phyloP scores from a whole-genome alignment of 768 basidiomycete genomes.

The Boletus subcaerulescens region DNA sequence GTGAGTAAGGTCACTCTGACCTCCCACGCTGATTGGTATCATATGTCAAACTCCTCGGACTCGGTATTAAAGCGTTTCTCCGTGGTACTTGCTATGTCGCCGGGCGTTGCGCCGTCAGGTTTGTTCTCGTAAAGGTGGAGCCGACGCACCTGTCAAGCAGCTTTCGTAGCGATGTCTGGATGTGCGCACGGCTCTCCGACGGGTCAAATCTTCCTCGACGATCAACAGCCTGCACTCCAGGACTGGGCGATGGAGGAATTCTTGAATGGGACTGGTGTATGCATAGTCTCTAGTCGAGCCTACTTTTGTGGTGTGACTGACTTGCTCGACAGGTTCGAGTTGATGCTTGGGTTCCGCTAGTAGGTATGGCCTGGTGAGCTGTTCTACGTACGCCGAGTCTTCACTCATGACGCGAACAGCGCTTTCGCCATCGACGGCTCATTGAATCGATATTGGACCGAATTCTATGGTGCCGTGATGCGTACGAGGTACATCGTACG shows the following conservation, averaged over 20 bases:
- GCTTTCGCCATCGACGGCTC: slow-evolving; percentile 57
- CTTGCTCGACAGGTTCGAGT: neutral
- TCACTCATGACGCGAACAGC: neutral
- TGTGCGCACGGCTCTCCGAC: slow-evolving; percentile 32
- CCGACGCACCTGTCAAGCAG: neutral
- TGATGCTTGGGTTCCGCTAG: neutral
- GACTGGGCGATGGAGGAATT: neutral
- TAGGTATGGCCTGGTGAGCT: slow-evolving; percentile 3
- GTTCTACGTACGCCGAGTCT: slow-evolving; percentile 8
- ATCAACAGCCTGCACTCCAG: neutral
- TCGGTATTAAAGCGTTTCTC: slow-evolving; percentile 3
- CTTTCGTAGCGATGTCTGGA: neutral
- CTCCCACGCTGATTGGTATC: neutral
- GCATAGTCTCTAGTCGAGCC: too few relatives aligned
- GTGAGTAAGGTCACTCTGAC: neutral
- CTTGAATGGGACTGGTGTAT: neutral
- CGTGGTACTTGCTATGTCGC: neutral
- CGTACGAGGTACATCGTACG: slow-evolving; percentile 47
- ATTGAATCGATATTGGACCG: slow-evolving; percentile 57
- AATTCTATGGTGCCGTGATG: slow-evolving; percentile 56
- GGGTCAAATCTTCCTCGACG: slow-evolving; percentile 39
- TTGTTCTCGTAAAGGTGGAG: neutral
- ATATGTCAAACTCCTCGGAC: neutral
- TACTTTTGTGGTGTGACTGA: neutral
- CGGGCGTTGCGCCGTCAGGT: neutral